Evolutionary conservation across 768 basidiomycete species (phyloP), one percentile per base, ranked within the genome.

Genomic region (Panaeolus cyanescens): DNA sequence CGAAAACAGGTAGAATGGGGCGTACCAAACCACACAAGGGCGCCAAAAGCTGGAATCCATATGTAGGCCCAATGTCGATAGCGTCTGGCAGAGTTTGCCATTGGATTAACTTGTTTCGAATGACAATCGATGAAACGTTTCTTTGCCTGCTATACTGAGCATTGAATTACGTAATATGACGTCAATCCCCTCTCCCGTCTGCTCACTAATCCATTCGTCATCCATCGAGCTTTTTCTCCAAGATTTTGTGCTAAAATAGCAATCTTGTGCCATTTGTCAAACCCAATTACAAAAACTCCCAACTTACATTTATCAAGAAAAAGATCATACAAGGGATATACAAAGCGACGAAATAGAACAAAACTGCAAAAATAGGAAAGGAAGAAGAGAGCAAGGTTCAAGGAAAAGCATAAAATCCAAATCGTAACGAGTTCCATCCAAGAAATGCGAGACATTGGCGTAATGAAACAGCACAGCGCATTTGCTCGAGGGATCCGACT

Each of bases 21-120:
- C 82, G 56, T 64, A 80, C 85, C 77, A 64, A 86, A 89, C 91
- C 91, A 93, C 39, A 90, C 80, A 61, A 85, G 77, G 0, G 87
- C 79, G 4, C 82, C 75, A 58, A 86, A 76, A 20, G 85, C 55
- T 3, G 91, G 91, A 55, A 92, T 79, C 83, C 85, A 83, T 57
- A 86, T 83, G 74, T 86, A 88, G 62, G 75, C 74, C 82, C 87
- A 89, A 64, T 87, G 85, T 32, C 75, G 70, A 55, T 77, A 78
- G 54, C 70, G 71, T 20, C 68, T 58, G 34, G 71, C 68, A 39
- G 72, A 56, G 32, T 60, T 61, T 36, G 42, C 30, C 59, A 64
- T 62, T 72, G 62, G 64, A 70, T 55, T 68, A 59, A 61, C 54
- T 3, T 12, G 20, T 50, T 15, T 30, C 32, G 55, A 32, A 13